These are phyloP conservation scores for Ilex paraguariensis DNA, from an alignment of 305 asterid species.

Conservation along the genomic window DNA sequence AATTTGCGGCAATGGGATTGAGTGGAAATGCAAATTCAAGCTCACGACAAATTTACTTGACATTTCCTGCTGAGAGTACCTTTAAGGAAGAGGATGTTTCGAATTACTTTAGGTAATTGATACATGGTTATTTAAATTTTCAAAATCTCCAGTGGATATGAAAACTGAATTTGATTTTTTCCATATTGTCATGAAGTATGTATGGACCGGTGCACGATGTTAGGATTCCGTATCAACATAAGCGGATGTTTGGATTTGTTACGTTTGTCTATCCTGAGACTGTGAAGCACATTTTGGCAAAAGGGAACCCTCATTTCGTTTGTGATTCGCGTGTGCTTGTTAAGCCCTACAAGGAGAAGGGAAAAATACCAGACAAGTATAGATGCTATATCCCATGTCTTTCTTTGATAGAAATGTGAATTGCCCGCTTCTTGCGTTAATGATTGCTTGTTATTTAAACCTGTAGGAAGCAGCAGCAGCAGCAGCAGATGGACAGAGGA, in stretches of 20 bases:
- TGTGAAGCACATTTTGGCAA: constrained; percentile 83
- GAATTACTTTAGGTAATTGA: constrained; percentile 63
- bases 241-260: constrained; percentile 95
- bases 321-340: constrained; percentile 99
- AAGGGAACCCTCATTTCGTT: constrained; percentile 96
- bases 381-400: constrained; percentile 1
- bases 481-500: constrained; percentile 63
- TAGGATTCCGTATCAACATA: constrained; percentile 94
- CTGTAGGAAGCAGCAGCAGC: constrained; percentile 57
- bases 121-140: constrained; percentile 3
- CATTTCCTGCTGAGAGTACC: constrained; percentile 96
- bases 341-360: constrained; percentile 98
- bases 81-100: constrained; percentile 97
- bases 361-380: constrained; percentile 83
- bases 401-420: not conserved
- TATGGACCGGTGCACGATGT: constrained; percentile 99
- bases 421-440: constrained; percentile 1
- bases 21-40: constrained; percentile 53
- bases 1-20: constrained; percentile 50
- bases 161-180: constrained; percentile 12
- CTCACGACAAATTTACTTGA: constrained; percentile 82
- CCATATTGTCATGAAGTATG: constrained; percentile 37
- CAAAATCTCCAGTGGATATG: constrained; percentile 3
- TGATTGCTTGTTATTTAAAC: constrained; percentile 7
- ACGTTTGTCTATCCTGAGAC: constrained; percentile 85